Evolutionary conservation across 2,329 filamentous ascomycete species (phyloP), one percentile per base, ranked within the genome.

Genomic region (Lizonia empirigonia): DNA sequence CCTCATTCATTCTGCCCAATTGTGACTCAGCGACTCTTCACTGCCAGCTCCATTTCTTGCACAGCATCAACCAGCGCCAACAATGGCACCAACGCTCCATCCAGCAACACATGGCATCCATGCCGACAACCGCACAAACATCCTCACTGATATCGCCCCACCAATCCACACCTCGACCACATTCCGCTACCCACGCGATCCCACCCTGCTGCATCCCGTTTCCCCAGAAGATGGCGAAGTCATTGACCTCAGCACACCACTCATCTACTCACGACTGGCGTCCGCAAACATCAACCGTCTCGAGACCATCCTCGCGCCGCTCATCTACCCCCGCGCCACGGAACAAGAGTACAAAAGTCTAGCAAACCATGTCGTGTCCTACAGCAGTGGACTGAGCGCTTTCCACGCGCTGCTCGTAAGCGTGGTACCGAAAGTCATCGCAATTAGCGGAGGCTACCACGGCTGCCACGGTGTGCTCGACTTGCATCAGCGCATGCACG

Each of bases 121-220:
- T 71, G 90, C 88, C 56, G 91, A 96, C 67, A 87, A 95, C 76
- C 80, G 79, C 63, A 81, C 94, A 64, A 90, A 90, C 73, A 76
- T 80, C 26, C 84, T 89, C 61, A 80, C 85, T 41, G 91, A 94
- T 69, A 88, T 97, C 47, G 91, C 93, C 10, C 93, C 94, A 52
- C 85, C 93, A 4, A 80, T 97, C 68, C 93, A 97, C 72, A 85
- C 95, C 58, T 91, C 91, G 55, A 97, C 93, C 10, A 97, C 91
- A 13, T 97, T 91, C 75, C 86, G 90, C 62, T 97, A 97, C 73
- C 78, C 81, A 22, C 75, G 79, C 44, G 82, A 96, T 69, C 89
- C 91, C 2, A 81, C 85, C 5, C 71, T 84, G 22, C 82, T 96
- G 36, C 61, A 77, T 7, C 78, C 81, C 2, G 71, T 74, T 12